These are phyloP conservation scores for Coemansia sp. DNA, from an alignment of 192 early-diverging fungal genomes.

Conservation along the genomic window DNA sequence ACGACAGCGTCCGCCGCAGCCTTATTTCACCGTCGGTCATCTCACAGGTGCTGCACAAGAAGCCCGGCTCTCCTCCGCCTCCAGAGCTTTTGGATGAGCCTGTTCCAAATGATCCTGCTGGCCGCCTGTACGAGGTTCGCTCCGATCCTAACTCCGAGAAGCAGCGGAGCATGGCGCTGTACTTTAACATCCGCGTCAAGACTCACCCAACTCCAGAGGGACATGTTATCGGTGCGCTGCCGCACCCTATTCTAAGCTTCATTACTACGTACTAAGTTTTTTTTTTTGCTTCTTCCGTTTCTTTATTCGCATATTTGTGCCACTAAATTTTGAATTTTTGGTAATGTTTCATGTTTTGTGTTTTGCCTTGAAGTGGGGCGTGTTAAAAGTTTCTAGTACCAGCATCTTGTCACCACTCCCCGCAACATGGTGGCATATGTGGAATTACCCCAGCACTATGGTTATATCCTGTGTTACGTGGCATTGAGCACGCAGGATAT, in stretches of 20 bases:
- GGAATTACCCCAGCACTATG: neutral
- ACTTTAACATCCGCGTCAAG: conserved; percentile 46
- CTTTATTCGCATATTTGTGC: neutral
- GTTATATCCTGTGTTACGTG: neutral
- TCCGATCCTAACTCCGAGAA: conserved; percentile 32
- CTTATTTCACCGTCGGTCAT: conserved; percentile 39
- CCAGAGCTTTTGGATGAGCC: conserved; percentile 47
- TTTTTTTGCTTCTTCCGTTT: neutral
- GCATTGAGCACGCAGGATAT: no score
- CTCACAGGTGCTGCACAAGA: conserved; percentile 35
- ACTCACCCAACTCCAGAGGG: conserved; percentile 13
- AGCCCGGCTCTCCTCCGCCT: conserved; percentile 21
- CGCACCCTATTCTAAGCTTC: conserved; percentile 44
- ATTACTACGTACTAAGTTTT: conserved; percentile 32
- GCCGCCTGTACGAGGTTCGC: conserved; percentile 42
- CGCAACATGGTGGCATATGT: neutral
- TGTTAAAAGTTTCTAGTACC: neutral
- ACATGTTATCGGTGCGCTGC: conserved; percentile 29
- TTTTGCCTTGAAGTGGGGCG: neutral
- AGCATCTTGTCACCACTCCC: neutral
- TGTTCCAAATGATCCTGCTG: conserved; percentile 42
- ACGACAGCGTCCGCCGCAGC: conserved; percentile 31
- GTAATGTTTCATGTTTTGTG: neutral
- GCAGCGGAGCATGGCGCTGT: conserved; percentile 31
- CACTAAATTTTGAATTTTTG: neutral